Evolutionary conservation across 2,329 filamentous ascomycete genomes (phyloP).

Genomic region (Botrytis tulipae): DNA sequence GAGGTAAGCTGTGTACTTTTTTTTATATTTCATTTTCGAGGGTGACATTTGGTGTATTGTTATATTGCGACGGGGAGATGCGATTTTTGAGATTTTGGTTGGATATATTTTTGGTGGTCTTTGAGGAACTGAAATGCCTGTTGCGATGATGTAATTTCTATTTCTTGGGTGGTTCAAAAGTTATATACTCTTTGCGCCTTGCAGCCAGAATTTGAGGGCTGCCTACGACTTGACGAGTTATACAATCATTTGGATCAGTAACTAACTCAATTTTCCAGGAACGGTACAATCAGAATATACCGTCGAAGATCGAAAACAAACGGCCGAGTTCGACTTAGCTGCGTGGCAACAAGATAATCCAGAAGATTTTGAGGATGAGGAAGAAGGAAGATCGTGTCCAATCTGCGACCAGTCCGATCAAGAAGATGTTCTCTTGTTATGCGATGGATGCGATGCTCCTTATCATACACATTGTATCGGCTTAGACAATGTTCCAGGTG

Average conservation of each 20-base stretch:
- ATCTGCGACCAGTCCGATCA: slow-evolving; percentile 80
- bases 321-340: slow-evolving; percentile 82
- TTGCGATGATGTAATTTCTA: background rate
- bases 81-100: background rate
- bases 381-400: slow-evolving; percentile 70
- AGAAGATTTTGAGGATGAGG: slow-evolving; percentile 61
- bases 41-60: background rate
- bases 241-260: slow-evolving; percentile 7
- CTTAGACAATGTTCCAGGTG: slow-evolving; percentile 70
- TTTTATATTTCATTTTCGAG: background rate
- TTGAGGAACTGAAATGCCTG: background rate
- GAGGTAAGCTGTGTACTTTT: slow-evolving; percentile 59
- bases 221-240: background rate
- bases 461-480: slow-evolving; percentile 93
- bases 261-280: slow-evolving; percentile 43
- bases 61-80: background rate
- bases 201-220: background rate
- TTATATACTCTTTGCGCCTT: background rate
- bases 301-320: slow-evolving; percentile 83
- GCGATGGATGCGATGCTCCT: slow-evolving; percentile 83
- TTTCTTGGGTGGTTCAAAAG: background rate
- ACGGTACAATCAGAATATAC: slow-evolving; percentile 56
- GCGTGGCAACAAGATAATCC: slow-evolving; percentile 69
- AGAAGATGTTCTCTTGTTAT: slow-evolving; percentile 82
- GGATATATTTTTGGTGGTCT: background rate